phyloP scores from a whole-genome alignment of 148 eudicot genomes.

The Arctostaphylos glauca region DNA sequence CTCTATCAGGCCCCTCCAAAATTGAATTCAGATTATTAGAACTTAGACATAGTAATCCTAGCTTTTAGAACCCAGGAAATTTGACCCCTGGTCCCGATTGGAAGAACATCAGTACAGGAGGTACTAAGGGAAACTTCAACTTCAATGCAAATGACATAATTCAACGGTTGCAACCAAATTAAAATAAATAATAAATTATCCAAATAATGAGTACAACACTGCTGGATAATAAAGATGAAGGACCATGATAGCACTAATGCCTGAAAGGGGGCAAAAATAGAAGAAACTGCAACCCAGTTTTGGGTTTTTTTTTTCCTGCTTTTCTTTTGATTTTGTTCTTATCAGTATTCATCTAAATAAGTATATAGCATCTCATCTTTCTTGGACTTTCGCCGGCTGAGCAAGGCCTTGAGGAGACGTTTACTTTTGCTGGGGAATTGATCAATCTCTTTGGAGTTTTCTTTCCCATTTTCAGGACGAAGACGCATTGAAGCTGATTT shows the following conservation, averaged over 20 bases:
- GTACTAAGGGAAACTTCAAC: neutral
- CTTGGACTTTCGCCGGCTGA: conserved; percentile 77
- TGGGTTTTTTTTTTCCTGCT: neutral
- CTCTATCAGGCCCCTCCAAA: no score
- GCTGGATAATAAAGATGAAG: conserved; percentile 3
- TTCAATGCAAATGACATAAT: neutral
- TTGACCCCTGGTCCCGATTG: neutral
- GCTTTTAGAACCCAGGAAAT: neutral
- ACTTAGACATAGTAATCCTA: neutral
- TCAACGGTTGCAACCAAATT: neutral
- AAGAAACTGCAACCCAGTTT: neutral
- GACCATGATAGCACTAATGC: neutral
- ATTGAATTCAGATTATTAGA: no score
- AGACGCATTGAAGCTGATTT: conserved; percentile 82
- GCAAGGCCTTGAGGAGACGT: conserved; percentile 87
- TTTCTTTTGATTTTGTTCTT: neutral
- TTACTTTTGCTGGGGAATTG: conserved; percentile 76
- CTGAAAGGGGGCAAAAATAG: neutral
- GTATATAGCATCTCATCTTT: conserved; percentile 73
- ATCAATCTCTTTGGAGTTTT: conserved; percentile 47
- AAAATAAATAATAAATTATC: neutral
- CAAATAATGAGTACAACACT: neutral
- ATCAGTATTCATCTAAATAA: conserved; percentile 85
- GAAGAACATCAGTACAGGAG: neutral
- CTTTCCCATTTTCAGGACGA: conserved; percentile 49